Evolutionary conservation across 2,329 filamentous ascomycete genomes (phyloP).

Genomic region (Tolypocladium album): DNA sequence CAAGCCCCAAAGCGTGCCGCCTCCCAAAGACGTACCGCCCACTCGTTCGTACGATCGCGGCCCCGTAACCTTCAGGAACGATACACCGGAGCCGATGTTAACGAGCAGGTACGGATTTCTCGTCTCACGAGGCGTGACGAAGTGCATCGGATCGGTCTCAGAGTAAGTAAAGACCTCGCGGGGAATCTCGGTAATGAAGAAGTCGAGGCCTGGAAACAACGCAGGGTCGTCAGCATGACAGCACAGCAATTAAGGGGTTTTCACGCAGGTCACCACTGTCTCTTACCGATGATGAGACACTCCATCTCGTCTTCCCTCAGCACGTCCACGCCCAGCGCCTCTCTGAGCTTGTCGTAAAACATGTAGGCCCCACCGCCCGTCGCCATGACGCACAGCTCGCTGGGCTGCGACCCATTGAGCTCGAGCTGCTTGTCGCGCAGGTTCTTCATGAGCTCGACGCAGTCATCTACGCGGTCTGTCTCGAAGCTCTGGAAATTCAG

Average conservation of each 20-base stretch:
- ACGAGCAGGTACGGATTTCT: conserved; percentile 96
- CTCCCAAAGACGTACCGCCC: conserved; percentile 86
- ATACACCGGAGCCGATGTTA: conserved; percentile 95
- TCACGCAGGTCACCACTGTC: not conserved
- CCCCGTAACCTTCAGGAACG: conserved; percentile 92
- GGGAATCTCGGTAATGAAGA: conserved; percentile 97
- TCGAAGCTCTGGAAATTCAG: conserved; percentile 96
- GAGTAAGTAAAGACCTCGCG: conserved; percentile 96
- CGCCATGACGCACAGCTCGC: conserved; percentile 82
- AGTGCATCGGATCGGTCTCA: conserved; percentile 83
- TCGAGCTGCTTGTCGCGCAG: conserved; percentile 73
- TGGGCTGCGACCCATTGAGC: conserved; percentile 59
- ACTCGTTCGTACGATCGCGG: conserved; percentile 81
- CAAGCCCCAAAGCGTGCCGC: conserved; percentile 95
- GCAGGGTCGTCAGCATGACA: not conserved
- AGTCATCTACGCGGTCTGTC: conserved; percentile 87
- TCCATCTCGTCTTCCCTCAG: conserved; percentile 96
- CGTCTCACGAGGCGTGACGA: conserved; percentile 62
- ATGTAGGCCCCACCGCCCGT: conserved; percentile 95
- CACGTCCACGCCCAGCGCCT: conserved; percentile 77
- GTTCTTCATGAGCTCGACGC: conserved; percentile 81
- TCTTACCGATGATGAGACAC: conserved; percentile 80
- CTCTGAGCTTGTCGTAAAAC: conserved; percentile 84
- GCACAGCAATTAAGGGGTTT: not conserved
- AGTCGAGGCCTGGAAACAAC: conserved; percentile 63